Percentiles rank a stretch among this genome's conserved stretches.
Conservation (phyloP, 140 eudicot genomes). For the Stevia rebaudiana region DNA sequence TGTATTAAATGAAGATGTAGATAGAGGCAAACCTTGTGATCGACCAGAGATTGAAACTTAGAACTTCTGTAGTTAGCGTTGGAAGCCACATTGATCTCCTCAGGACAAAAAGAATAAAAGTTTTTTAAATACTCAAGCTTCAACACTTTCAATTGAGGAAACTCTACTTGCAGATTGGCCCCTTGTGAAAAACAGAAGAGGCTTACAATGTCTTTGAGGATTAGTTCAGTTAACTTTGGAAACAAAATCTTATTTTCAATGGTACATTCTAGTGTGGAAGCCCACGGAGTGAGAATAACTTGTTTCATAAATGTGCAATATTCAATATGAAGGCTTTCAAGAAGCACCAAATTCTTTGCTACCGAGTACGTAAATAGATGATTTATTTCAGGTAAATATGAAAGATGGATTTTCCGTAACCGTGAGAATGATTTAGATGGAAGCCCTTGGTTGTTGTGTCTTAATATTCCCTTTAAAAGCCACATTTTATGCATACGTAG, state of each 20-base stretch:
- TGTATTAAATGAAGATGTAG: neutral
- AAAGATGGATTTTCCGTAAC: slow-evolving; percentile 30
- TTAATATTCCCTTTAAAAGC: slow-evolving; percentile 32
- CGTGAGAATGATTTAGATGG: slow-evolving; percentile 28
- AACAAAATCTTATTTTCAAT: slow-evolving; percentile 21
- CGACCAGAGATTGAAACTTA: slow-evolving; percentile 23
- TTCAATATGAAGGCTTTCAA: slow-evolving; percentile 32
- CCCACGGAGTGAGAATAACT: slow-evolving; percentile 23
- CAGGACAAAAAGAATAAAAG: slow-evolving; percentile 34
- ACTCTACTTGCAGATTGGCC: slow-evolving; percentile 28
- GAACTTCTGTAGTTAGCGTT: slow-evolving; percentile 13
- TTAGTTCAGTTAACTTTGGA: slow-evolving; percentile 23
- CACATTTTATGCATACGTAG: slow-evolving; percentile 25
- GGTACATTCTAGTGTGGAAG: slow-evolving; percentile 14
- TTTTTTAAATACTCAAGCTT: slow-evolving; percentile 22
- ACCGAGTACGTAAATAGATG: slow-evolving; percentile 27
- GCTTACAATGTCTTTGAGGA: slow-evolving; percentile 18
- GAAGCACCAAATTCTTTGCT: slow-evolving; percentile 26
- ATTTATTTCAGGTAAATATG: slow-evolving; percentile 30
- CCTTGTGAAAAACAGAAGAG: slow-evolving; percentile 33
- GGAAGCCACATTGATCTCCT: slow-evolving; percentile 23
- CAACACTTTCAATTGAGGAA: slow-evolving; percentile 28
- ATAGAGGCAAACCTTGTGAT: slow-evolving; percentile 31
- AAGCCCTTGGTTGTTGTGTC: slow-evolving; percentile 21
- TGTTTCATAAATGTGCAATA: slow-evolving; percentile 27